A percentile compares a stretch with the other conserved stretches of the same genome.
Conservation (phyloP, 164 flowering plant species). For the Nelumbo lutea region DNA sequence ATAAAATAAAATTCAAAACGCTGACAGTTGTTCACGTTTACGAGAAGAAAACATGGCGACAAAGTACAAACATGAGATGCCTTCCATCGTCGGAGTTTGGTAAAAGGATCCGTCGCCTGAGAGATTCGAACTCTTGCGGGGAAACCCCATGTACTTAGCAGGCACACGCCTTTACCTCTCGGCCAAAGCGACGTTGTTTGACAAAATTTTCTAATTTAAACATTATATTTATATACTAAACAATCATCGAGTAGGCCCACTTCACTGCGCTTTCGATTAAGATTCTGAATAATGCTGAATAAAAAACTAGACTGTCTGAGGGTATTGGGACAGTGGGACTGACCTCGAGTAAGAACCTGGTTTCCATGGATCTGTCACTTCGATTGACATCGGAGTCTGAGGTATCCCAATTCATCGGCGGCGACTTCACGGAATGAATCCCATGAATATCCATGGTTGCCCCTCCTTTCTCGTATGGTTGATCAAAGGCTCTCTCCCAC, state of each 20-base stretch:
- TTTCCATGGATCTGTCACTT: slow-evolving; percentile 61
- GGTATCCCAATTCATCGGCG: slow-evolving; percentile 56
- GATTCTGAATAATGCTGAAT: too few species aligned
- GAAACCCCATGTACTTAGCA: slow-evolving; percentile 86
- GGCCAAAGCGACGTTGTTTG: slow-evolving; percentile 58
- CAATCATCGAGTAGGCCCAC: too few species aligned
- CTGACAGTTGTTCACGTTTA: too few species aligned
- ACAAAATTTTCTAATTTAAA: too few species aligned
- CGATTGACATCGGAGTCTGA: slow-evolving; percentile 60
- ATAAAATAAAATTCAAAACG: too few species aligned
- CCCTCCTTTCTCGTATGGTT: slow-evolving; percentile 92
- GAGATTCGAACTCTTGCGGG: slow-evolving; percentile 80
- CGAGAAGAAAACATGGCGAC: too few species aligned
- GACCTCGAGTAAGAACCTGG: slow-evolving; percentile 87
- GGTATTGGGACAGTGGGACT: slow-evolving; percentile 4
- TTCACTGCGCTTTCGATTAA: too few species aligned
- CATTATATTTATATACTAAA: too few species aligned
- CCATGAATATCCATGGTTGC: slow-evolving; percentile 19
- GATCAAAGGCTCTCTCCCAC: slow-evolving; percentile 71
- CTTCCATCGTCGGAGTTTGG: too few species aligned
- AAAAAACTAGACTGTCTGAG: too few species aligned
- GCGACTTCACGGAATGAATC: slow-evolving; percentile 17
- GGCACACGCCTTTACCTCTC: slow-evolving; percentile 99
- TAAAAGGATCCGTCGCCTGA: slow-evolving; percentile 42
- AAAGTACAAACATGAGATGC: too few species aligned